Evolutionary conservation across 176 grass and related monocot species (phyloP), one percentile per base, ranked within the genome.

Genomic region (Ananas comosus): DNA sequence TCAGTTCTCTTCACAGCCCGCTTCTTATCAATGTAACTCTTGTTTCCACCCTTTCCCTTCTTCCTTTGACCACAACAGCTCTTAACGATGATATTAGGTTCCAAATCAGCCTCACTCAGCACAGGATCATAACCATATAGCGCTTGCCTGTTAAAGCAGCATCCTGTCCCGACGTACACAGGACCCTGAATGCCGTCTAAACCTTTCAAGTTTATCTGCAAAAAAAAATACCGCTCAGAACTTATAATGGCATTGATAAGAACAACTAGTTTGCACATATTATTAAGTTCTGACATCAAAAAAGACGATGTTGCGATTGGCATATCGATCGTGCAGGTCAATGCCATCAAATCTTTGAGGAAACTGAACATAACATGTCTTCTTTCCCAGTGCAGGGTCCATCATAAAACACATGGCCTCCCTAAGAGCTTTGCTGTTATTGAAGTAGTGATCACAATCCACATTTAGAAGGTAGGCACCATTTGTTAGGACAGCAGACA

Each of bases 391-490:
- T 27, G 80, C 74, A 49, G 92, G 88, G 64, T 96, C 92, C 92
- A 96, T 96, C 92, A 96, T 89, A 59, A 96, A 96, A 66, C 92
- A 96, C 92, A 96, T 96, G 53, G 92, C 92, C 74, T 96, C 92
- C 64, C 78, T 83, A n/a, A 96, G 83, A 83, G 88, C 92, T 81
- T 96, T 96, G 80, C 92, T 96, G 78, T 84, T 96, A 65, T 96
- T 96, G 75, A 96, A 91, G 67, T 96, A 96, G 74, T 96, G 92
- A 82, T 96, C 92, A 96, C 92, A 96, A 85, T 96, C 92, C 85
- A 96, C 86, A 78, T 96, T 96, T 19, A 96, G 85, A 69, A 96
- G 86, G 48, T 96, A 96, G 19, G 92, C 88, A 70, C 88, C 92
- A 80, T 96, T 96, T 63, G 92, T 96, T n/a, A 96, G 64, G 12